Evolutionary conservation across 2,329 filamentous ascomycete genomes (phyloP), one percentile per base, ranked within the genome.

Genomic region (Cladophialophora psammophila): DNA sequence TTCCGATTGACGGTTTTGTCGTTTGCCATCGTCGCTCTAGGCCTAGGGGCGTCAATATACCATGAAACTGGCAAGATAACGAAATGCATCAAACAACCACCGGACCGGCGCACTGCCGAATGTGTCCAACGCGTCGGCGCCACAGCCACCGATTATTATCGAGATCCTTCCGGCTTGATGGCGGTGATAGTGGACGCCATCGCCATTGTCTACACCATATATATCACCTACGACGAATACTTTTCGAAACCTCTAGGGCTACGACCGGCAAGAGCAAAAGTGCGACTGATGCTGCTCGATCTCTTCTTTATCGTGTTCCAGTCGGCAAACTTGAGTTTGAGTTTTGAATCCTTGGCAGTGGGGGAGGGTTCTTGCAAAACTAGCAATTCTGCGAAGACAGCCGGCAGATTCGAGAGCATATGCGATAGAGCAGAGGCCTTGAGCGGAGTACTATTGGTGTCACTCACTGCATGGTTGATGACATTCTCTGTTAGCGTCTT

Each of bases 261-360:
- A 67, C 91, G 96, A 52, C 90, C 89, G 6, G 89, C 93, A 9
- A 89, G 89, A 64, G 90, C 92, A 57, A 99, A 99, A 78, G 91
- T 96, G 71, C 88, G 91, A 13, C 87, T 99, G 58, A 91, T 98
- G 67, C 87, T 99, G 63, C 86, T 97, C 65, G 95, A 99, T 79
- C 85, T 99, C 3, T 90, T 97, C 75, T 99, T 99, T 77, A 97
- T 99, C 75, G 94, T 98, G 50, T 97, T 99, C 81, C 94, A 97
- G 78, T 93, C 94, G 3, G 93, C 94, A 60, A 98, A 97, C 80
- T 86, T 96, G 32, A 91, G 92, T 48, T 83, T 99, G 70, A 94
- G 94, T 1, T 97, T 97, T 77, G 91, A 92, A 76, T 91, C 92
- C 8, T 82, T 97, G 62, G 90, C 84, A 5, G 86, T 90, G 72